Conservation (phyloP, 2,329 filamentous ascomycete species). For the Bipolaris cookei region DNA sequence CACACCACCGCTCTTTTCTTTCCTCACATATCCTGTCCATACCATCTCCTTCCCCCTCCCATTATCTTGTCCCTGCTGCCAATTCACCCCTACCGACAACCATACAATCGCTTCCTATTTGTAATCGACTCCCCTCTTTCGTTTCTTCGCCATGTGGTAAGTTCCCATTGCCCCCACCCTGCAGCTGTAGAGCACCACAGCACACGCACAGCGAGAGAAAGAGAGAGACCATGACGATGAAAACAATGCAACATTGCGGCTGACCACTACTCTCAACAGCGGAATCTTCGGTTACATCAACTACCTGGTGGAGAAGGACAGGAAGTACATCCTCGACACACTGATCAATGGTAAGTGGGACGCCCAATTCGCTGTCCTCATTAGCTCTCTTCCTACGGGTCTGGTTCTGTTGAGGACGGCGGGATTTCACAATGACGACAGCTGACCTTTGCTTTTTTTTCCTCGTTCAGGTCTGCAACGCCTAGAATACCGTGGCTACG, state of each 20-base stretch:
- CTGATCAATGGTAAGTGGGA: slow-evolving; percentile 85
- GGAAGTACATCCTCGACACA: slow-evolving; percentile 93
- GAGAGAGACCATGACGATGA: too few species aligned
- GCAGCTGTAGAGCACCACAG: slow-evolving; percentile 1
- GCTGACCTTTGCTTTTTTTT: slow-evolving; percentile 35
- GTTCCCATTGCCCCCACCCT: slow-evolving; percentile 35
- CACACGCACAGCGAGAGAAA: background rate
- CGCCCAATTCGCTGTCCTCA: background rate
- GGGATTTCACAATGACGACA: slow-evolving; percentile 8
- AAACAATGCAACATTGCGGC: slow-evolving; percentile 15
- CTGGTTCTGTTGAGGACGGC: slow-evolving; percentile 6
- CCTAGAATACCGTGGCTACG: slow-evolving; percentile 98
- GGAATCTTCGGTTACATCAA: slow-evolving; percentile 99
- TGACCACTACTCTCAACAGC: slow-evolving; percentile 56
- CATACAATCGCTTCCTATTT: slow-evolving; percentile 40
- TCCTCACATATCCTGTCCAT: slow-evolving; percentile 32
- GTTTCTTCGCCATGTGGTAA: slow-evolving; percentile 49
- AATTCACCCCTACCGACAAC: slow-evolving; percentile 20
- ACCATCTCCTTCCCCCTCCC: slow-evolving; percentile 20
- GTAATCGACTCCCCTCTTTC: slow-evolving; percentile 32
- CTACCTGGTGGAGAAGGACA: slow-evolving; percentile 98
- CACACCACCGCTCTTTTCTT: slow-evolving; percentile 45
- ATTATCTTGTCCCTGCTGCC: slow-evolving; percentile 18
- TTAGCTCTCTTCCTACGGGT: slow-evolving; percentile 2
- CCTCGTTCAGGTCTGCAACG: slow-evolving; percentile 76